Base-by-base conservation (phyloP, 129 eudicot species). In the Ambrosia artemisiifolia region DNA sequence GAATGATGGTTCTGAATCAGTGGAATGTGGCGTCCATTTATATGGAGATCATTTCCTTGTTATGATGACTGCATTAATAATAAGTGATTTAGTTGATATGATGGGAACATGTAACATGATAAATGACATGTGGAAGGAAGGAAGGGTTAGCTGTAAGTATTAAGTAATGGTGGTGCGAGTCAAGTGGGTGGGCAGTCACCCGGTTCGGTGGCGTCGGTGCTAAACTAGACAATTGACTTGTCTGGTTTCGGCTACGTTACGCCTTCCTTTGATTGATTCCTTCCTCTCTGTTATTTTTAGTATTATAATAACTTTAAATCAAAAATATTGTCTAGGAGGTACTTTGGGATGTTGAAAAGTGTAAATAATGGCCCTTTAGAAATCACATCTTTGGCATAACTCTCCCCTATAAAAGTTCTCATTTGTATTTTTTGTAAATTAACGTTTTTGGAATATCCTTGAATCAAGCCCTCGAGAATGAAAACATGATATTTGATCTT, bases 181-280 rank as follows among this genome's bases (percentile, higher is more conserved):
- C 24, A 43, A 74, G 57, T 19, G 67, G 80, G 80, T 67, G 68
- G 68, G 74, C 42, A 13, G 80, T 75, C 80, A 75, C 50, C 60
- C 60, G 73, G 74, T 75, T 75, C 67, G 80, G 74, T 75, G 61
- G 48, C 74, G 67, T 75, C 80, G 80, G 80, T 75, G 80, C 48
- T 67, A 56, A 67, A 75, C 80, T 67, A 56, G 74, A 75, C 80
- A 75, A 75, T 55, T 75, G 68, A 75, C 68, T 55, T 55, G 67
- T 18, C 24, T 12, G 79, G 44, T 75, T 75, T 66, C 80, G 49
- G 80, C 80, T 75, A 75, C 80, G 74, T 56, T 75, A 75, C 80
- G 74, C 80, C 56, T 66, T 67, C 72, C 72, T 67, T 67, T 75
- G 51, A 70, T 67, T 75, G 51, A 70, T 73, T 64, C 43, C 49